These are phyloP conservation scores for Rhynchospora breviuscula DNA, from an alignment of 176 grass and related monocot genomes.

Conservation along the genomic window DNA sequence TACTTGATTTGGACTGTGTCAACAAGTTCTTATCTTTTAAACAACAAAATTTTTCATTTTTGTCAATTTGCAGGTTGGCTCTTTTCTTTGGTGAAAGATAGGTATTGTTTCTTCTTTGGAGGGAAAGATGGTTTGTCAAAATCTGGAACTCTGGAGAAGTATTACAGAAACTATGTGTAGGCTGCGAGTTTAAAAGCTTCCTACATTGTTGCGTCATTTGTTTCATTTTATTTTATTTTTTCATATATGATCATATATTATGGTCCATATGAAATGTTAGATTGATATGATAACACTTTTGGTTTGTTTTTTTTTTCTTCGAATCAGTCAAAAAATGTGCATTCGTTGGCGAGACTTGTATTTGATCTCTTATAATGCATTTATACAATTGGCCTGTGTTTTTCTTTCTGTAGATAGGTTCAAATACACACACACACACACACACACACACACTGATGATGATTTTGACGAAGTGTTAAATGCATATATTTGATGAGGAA, in stretches of 20 bases:
- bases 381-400: background rate
- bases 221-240: constrained; percentile 21
- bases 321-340: background rate
- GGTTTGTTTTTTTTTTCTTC: background rate
- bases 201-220: constrained; percentile 12
- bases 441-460: too few relatives aligned
- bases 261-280: constrained; percentile 19
- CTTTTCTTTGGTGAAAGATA: constrained; percentile 14
- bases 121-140: constrained; percentile 11
- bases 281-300: background rate
- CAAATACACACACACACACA: too few relatives aligned
- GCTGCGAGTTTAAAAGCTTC: constrained; percentile 17
- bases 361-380: constrained; percentile 15
- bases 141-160: constrained; percentile 13
- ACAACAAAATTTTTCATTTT: background rate
- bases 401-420: background rate
- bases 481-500: background rate
- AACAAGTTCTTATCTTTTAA: background rate
- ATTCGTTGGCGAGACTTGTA: constrained; percentile 7
- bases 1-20: background rate
- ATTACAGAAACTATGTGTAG: constrained; percentile 16
- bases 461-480: background rate
- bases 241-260: background rate
- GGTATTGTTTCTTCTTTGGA: constrained; percentile 14
- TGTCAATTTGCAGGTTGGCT: constrained; percentile 4